These are phyloP conservation scores for Ploettnerulaceae sp. DNA, from an alignment of 2,329 filamentous ascomycete genomes.

Conservation along the genomic window DNA sequence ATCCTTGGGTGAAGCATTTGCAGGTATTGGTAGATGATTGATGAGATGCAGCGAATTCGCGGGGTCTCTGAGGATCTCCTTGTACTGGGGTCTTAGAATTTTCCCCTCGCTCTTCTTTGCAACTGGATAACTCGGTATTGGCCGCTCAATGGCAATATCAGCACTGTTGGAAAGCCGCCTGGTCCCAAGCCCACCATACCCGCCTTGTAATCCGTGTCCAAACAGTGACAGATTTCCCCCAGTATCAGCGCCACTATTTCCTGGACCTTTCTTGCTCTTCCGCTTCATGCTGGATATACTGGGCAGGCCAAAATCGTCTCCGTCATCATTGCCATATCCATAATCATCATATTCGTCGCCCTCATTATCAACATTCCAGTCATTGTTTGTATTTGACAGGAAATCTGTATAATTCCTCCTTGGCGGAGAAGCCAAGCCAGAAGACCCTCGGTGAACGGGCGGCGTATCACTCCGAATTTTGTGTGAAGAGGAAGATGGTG, in stretches of 20 bases:
- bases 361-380: slow-evolving; percentile 71
- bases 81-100: slow-evolving; percentile 94
- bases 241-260: slow-evolving; percentile 15
- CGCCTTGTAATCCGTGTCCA: slow-evolving; percentile 38
- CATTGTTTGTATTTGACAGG: slow-evolving; percentile 73
- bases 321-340: slow-evolving; percentile 75
- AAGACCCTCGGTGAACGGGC: slow-evolving; percentile 47
- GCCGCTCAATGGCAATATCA: slow-evolving; percentile 89
- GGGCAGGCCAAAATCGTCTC: slow-evolving; percentile 92
- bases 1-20: slow-evolving; percentile 75
- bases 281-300: slow-evolving; percentile 89
- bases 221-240: slow-evolving; percentile 28
- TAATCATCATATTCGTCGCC: slow-evolving; percentile 68
- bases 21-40: slow-evolving; percentile 71
- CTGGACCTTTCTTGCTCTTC: slow-evolving; percentile 47
- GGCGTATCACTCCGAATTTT: slow-evolving; percentile 53
- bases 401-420: slow-evolving; percentile 76
- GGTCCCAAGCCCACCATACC: slow-evolving; percentile 35
- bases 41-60: slow-evolving; percentile 95
- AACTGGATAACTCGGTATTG: slow-evolving; percentile 75
- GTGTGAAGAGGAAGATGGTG: slow-evolving; percentile 56
- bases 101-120: slow-evolving; percentile 90
- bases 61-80: slow-evolving; percentile 85
- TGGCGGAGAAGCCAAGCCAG: slow-evolving; percentile 55
- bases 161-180: slow-evolving; percentile 76